Conservation (phyloP, 768 basidiomycete species). For the Crucibulum laeve region DNA sequence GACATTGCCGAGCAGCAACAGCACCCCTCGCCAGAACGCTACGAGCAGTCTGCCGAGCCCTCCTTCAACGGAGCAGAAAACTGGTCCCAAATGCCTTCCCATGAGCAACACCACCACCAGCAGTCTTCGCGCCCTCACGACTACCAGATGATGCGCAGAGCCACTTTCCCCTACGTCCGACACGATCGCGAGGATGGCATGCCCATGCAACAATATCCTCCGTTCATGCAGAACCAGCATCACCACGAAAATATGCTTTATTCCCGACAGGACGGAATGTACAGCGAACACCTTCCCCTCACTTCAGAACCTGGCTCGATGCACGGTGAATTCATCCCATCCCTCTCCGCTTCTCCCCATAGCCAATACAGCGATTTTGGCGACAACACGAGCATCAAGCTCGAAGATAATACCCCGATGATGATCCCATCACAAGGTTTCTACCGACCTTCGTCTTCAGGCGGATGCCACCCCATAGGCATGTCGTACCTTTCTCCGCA, state of each 20-base stretch:
- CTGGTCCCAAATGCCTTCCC: constrained; percentile 19
- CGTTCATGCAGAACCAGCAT: constrained; percentile 40
- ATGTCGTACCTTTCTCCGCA: constrained; percentile 37
- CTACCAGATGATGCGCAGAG: constrained; percentile 52
- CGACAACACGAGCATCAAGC: constrained; percentile 49
- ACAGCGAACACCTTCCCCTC: constrained; percentile 24
- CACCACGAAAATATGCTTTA: constrained; percentile 30
- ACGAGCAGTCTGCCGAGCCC: constrained; percentile 26
- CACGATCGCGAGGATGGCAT: constrained; percentile 57
- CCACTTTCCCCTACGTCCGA: constrained; percentile 74
- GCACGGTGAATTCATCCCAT: constrained; percentile 32
- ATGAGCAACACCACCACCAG: constrained; percentile 32
- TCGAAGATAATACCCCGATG: constrained; percentile 57
- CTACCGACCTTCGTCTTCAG: constrained; percentile 35
- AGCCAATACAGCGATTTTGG: constrained; percentile 45
- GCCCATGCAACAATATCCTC: constrained; percentile 32
- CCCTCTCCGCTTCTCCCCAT: constrained; percentile 34
- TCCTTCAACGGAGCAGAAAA: constrained; percentile 14
- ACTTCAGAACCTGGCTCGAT: constrained; percentile 22
- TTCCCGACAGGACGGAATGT: constrained; percentile 30
- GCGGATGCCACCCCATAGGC: constrained; percentile 23
- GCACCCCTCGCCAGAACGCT: constrained; percentile 25
- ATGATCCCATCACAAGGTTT: constrained; percentile 62
- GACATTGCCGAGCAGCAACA: constrained; percentile 41
- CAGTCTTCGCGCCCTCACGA: constrained; percentile 32